Evolutionary conservation across 2,329 filamentous ascomycete species (phyloP).

Genomic region (Stemphylium vesicarium): DNA sequence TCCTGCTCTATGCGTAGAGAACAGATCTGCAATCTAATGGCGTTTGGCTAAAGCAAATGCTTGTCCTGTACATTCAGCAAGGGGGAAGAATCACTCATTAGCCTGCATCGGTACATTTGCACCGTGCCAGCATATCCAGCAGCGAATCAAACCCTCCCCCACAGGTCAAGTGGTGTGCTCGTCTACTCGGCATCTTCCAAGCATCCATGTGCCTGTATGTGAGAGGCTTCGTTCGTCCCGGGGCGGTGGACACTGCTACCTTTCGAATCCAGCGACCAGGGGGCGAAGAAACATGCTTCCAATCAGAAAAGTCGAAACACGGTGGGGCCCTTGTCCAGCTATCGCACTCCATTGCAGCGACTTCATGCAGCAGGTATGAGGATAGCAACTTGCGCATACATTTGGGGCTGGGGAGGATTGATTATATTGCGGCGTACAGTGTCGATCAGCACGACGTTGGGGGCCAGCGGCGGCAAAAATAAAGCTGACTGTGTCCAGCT

Average conservation of each 20-base stretch:
- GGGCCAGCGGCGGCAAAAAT: constrained; percentile 3
- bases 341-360: constrained; percentile 7
- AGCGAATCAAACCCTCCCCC: constrained; percentile 8
- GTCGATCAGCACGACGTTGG: neutral
- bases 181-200: neutral
- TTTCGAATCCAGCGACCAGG: constrained; percentile 14
- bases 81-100: neutral
- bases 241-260: constrained; percentile 3
- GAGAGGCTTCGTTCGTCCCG: constrained; percentile 16
- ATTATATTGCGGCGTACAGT: constrained; percentile 20
- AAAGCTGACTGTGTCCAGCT: constrained; percentile 18
- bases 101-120: neutral
- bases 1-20: neutral
- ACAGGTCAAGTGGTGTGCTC: constrained; percentile 5
- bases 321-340: constrained; percentile 1
- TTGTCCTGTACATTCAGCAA: constrained; percentile 3
- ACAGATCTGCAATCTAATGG: constrained; percentile 1
- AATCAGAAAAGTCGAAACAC: constrained; percentile 17
- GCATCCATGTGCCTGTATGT: neutral
- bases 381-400: constrained; percentile 15
- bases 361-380: constrained; percentile 19
- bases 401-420: constrained; percentile 3
- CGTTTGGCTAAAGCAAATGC: constrained; percentile 10
- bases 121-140: constrained; percentile 2
- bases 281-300: constrained; percentile 23